Percentiles rank a stretch among this genome's conserved stretches.
Conservation (phyloP, 768 basidiomycete species). For the Podaxis carcinomalis region DNA sequence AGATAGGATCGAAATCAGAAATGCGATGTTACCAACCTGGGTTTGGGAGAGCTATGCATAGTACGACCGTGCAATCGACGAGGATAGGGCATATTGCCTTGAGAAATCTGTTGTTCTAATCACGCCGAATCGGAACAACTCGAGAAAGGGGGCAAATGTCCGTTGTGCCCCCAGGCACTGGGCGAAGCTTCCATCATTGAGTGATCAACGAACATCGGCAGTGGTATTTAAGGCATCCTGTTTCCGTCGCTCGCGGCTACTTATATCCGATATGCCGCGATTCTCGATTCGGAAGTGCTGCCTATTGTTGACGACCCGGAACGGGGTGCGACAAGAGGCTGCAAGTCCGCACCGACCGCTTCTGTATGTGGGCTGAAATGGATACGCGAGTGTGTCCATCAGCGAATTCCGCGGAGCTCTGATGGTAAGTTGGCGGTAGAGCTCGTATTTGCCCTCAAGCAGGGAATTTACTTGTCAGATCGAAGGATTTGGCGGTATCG, state of each 20-base stretch:
- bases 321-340: too few relatives aligned
- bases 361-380: too few relatives aligned
- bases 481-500: too few relatives aligned
- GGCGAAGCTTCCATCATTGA: neutral
- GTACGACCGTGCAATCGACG: neutral
- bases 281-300: neutral
- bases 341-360: too few relatives aligned
- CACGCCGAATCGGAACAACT: neutral
- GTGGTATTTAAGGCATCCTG: neutral
- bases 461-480: too few relatives aligned
- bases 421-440: too few relatives aligned
- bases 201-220: neutral
- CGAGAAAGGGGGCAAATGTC: neutral
- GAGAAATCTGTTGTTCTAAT: neutral
- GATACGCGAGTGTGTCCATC: too few relatives aligned
- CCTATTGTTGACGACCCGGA: too few relatives aligned
- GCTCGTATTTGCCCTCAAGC: too few relatives aligned
- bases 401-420: too few relatives aligned
- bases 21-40: neutral
- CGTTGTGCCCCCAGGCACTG: neutral
- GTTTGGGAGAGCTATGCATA: neutral
- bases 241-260: neutral
- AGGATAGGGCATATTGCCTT: neutral
- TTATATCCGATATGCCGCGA: neutral
- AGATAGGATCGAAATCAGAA: too few relatives aligned